Conservation (phyloP, 1,139 yeast species). For the Debaryomycetaceae sp. region DNA sequence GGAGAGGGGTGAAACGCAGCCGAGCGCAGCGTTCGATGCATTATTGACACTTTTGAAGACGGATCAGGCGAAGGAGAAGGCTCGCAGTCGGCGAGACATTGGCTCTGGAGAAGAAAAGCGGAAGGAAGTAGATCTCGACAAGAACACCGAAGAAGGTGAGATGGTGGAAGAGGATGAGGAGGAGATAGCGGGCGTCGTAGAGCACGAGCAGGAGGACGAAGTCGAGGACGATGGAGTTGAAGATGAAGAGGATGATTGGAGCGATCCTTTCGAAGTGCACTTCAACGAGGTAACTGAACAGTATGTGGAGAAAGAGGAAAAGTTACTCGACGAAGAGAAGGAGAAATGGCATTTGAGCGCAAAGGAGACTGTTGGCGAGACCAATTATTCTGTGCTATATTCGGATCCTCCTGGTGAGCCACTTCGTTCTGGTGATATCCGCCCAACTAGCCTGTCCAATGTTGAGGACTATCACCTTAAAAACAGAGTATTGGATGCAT, state of each 20-base stretch:
- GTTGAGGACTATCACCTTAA: conserved; percentile 18
- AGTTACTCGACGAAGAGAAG: conserved; percentile 12
- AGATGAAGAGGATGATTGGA: conserved; percentile 17
- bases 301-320: conserved; percentile 32
- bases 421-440: conserved; percentile 3
- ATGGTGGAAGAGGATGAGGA: conserved; percentile 28
- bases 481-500: conserved; percentile 29
- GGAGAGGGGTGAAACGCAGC: neutral
- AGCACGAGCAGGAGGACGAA: conserved; percentile 25
- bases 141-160: conserved; percentile 23
- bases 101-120: conserved; percentile 1
- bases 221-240: conserved; percentile 27
- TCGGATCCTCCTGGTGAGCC: conserved; percentile 30
- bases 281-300: conserved; percentile 55
- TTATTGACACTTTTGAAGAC: conserved; percentile 64
- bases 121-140: conserved; percentile 15
- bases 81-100: conserved; percentile 8
- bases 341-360: conserved; percentile 25
- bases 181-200: conserved; percentile 22
- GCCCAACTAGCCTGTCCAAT: conserved; percentile 5
- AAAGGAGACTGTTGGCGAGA: conserved; percentile 12
- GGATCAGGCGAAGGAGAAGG: conserved; percentile 35
- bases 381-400: conserved; percentile 21
- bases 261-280: conserved; percentile 73
- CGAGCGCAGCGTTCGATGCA: conserved; percentile 63